Evolutionary conservation across 805 yeast species (phyloP), one percentile per base, ranked within the genome.

Genomic region (Jamesozyma hellenica): DNA sequence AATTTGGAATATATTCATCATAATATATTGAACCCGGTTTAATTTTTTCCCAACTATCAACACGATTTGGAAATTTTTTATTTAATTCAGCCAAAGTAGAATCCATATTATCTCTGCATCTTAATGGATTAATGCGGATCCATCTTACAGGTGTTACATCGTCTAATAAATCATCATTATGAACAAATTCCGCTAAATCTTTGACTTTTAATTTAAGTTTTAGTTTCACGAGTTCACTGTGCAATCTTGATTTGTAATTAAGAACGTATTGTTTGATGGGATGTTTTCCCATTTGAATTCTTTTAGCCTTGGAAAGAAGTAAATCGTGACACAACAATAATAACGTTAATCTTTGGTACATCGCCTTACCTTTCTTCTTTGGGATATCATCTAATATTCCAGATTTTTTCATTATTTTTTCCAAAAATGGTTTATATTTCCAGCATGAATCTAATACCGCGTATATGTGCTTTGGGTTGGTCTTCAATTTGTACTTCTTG

Each of bases 211-310:
- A 71, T 49, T 79, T 81, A 49, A 92, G 55, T 53, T 85, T 84
- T 53, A 86, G 64, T 53, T 82, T 84, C 17, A 76, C 82, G 42
- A 82, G 66, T 56, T 92, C 97, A 1, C 94, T 88, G 42, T 76
- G 77, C 36, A 90, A 65, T 49, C 97, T 67, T 0, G 94, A 79
- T 58, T 82, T 84, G 57, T 87, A 81, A 43, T 76, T 71, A 41
- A 92, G 63, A 4, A 92, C 68, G 11, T 83, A 81, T 36, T 83
- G 92, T 55, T 92, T 92, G 42, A 86, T 70, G 0, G 90, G 83
- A 45, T 81, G 86, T 52, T 87, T 88, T 6, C 94, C 94, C 69
- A 86, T 80, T 56, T 86, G 94, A 43, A 90, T 81, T 45, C 96
- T 65, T 10, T 94, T 92, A 21, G 76, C 70, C 46, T 77, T 73